Base-by-base conservation (phyloP, 768 basidiomycete species). In the Psilocybe subaeruginosa region DNA sequence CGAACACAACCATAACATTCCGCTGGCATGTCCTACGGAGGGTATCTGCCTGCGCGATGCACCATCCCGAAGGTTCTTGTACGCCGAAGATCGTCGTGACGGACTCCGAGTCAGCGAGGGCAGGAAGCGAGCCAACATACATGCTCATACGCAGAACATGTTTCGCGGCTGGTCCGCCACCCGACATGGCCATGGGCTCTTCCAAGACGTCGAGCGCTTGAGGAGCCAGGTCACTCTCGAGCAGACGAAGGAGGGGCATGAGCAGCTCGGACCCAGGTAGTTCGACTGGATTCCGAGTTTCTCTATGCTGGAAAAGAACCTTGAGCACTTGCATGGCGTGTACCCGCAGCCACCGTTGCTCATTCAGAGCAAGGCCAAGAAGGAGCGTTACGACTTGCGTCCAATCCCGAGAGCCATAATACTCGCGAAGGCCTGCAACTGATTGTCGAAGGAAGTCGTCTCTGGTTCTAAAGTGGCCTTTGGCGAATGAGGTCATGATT, bases 381-480 rank as follows among this genome's bases (percentile, higher is more conserved):
- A 97, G 84, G 14, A 95, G 80, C 0, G 92, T 92, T 50, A 93
- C 87, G 17, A 95, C 86, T 30, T 94, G 88, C 2, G 90, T 83
- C 85, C 92, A 92, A 66, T 87, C 78, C 54, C 91, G 83, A 3
- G 79, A 78, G 0, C 87, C 86, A 69, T 93, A 95, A 72, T 93
- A 88, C 69, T 97, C 95, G 19, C 94, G 87, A 39, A 98, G 81
- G 66, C 91, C 89, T 1, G 86, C 81, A 19, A 94, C 88, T 0
- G 93, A 94, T 70, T 97, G 94, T 4, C 93, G 87, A 60, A 97
- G 82, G 76, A 97, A 97, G 74, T 97, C 95, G 55, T 98, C 95
- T 68, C 89, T 89, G 1, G 94, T 94, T 51, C 95, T 82, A 80
- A 98, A 97, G 54, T 92, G 89, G 19, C 82, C 80, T 73, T 93